Evolutionary conservation across 2,329 filamentous ascomycete species (phyloP).

Genomic region (Geosmithia flava): DNA sequence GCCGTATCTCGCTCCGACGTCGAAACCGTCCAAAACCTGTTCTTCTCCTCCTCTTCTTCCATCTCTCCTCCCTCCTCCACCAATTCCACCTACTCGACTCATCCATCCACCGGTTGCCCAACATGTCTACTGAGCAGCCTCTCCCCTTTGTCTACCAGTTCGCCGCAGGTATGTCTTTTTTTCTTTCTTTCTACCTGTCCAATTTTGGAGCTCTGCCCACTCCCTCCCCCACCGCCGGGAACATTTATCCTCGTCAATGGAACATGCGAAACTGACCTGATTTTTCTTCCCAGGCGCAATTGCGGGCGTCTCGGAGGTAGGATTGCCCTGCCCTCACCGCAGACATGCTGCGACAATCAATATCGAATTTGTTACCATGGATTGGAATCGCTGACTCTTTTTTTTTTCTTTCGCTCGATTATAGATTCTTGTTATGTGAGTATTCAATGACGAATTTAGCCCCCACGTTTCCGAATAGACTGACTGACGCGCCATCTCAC

Average conservation of each 20-base stretch:
- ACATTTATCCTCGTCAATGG: not conserved
- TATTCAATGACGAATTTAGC: conserved; percentile 5
- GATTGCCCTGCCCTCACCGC: conserved; percentile 11
- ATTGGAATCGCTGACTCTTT: not conserved
- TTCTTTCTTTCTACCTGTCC: not conserved
- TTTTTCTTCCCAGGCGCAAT: conserved; percentile 54
- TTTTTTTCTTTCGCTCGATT: not conserved
- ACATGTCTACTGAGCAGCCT: conserved; percentile 58
- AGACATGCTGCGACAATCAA: not conserved
- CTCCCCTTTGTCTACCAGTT: conserved; percentile 93
- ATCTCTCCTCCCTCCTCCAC: not conserved
- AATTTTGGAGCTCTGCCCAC: not conserved
- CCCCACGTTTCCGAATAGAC: not conserved
- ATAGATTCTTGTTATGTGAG: conserved; percentile 80
- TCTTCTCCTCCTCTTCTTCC: not conserved
- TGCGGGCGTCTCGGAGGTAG: conserved; percentile 92
- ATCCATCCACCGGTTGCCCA: conserved; percentile 16
- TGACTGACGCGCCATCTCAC: conserved; percentile 3
- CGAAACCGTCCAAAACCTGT: not conserved
- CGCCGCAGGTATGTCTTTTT: conserved; percentile 57
- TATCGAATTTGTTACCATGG: not conserved
- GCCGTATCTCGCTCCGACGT: not conserved
- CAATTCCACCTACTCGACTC: not conserved
- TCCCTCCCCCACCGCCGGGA: not conserved
- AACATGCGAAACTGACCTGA: not conserved